These are phyloP conservation scores for Phytopythium ostracodes DNA, from an alignment of 352 stramenopile genomes.

Conservation along the genomic window DNA sequence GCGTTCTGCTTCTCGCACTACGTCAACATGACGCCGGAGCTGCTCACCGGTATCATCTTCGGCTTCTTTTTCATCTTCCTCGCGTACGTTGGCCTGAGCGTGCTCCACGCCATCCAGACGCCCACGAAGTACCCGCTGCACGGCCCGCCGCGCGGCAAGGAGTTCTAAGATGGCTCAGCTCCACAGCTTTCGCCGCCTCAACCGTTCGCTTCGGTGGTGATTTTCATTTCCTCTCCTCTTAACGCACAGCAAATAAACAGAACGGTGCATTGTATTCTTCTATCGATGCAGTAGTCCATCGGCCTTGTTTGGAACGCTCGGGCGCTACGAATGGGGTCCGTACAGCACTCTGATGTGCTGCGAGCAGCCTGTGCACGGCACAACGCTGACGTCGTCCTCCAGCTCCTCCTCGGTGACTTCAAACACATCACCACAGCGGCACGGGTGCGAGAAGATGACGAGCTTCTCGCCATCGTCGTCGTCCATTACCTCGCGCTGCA, in stretches of 20 bases:
- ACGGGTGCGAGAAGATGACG: slow-evolving; percentile 53
- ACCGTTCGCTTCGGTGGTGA: background rate
- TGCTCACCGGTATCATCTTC: slow-evolving; percentile 71
- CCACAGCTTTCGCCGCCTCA: background rate
- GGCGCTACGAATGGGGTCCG: background rate
- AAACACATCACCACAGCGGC: slow-evolving; percentile 72
- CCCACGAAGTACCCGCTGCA: slow-evolving; percentile 64
- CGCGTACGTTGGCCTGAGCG: slow-evolving; percentile 63
- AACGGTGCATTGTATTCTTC: background rate
- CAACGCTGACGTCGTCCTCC: slow-evolving; percentile 55
- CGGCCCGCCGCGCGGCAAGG: slow-evolving; percentile 74
- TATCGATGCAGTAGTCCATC: background rate
- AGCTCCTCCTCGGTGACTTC: slow-evolving; percentile 64
- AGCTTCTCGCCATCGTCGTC: slow-evolving; percentile 34
- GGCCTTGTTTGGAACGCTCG: background rate
- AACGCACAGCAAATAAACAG: slow-evolving; percentile 1
- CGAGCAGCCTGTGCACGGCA: slow-evolving; percentile 78
- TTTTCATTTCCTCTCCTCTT: background rate
- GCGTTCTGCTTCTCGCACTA: slow-evolving; percentile 86
- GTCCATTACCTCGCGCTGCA: slow-evolving; percentile 34
- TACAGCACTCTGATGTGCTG: slow-evolving; percentile 66
- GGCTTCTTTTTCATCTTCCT: slow-evolving; percentile 80
- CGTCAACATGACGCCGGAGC: slow-evolving; percentile 76
- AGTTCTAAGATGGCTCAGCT: slow-evolving; percentile 45
- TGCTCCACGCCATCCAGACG: slow-evolving; percentile 77